A percentile compares a stretch with the other conserved stretches of the same genome.
These are phyloP conservation scores for Circinella minor DNA, from an alignment of 371 early-diverging fungal genomes.

Conservation along the genomic window DNA sequence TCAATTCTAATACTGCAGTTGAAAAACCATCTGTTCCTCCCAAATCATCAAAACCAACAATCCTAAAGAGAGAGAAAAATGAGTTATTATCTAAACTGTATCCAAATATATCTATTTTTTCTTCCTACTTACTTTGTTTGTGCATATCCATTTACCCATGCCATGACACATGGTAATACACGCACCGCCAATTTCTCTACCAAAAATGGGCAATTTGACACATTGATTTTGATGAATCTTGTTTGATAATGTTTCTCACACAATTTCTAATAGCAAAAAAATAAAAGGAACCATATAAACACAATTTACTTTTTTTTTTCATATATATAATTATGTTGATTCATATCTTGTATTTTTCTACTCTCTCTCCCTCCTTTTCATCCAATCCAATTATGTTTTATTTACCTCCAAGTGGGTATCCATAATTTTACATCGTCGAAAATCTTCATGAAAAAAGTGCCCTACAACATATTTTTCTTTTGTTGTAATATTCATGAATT, in stretches of 20 bases:
- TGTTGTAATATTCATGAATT: constrained; percentile 84
- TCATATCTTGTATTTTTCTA: no score
- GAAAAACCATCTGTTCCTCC: constrained; percentile 88
- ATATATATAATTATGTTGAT: no score
- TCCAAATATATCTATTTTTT: not conserved
- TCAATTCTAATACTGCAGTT: constrained; percentile 77
- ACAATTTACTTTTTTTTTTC: not conserved
- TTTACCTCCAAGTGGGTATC: constrained; percentile 85
- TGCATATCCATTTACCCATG: constrained; percentile 73
- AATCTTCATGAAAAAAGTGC: constrained; percentile 93
- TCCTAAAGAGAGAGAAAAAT: constrained; percentile 43
- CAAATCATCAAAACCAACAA: constrained; percentile 95
- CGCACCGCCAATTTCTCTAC: constrained; percentile 88
- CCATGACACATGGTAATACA: constrained; percentile 90
- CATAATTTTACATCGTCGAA: constrained; percentile 92
- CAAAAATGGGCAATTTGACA: constrained; percentile 89
- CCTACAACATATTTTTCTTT: constrained; percentile 76
- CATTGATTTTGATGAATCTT: constrained; percentile 87
- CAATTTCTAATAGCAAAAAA: constrained; percentile 54
- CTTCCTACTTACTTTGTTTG: constrained; percentile 33
- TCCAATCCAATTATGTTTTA: no score
- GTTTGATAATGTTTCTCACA: constrained; percentile 83
- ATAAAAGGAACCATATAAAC: no score
- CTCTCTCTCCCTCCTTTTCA: not conserved
- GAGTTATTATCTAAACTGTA: constrained; percentile 4